Evolutionary conservation across 2,329 filamentous ascomycete genomes (phyloP).

Genomic region (Apiospora pterosperma): DNA sequence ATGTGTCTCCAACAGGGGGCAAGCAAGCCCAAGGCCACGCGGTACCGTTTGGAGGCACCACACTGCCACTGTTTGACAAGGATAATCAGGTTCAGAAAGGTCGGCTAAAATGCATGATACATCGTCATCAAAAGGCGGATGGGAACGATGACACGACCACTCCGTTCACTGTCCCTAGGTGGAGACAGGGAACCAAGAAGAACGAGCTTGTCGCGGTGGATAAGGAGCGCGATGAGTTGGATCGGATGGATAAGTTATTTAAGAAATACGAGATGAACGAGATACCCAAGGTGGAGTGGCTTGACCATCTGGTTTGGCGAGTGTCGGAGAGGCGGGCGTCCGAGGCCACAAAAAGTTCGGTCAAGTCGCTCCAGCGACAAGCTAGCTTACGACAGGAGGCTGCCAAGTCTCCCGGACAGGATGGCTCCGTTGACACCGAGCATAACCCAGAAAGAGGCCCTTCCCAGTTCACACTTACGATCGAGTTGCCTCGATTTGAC

Average conservation of each 20-base stretch:
- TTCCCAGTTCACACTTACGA: slow-evolving; percentile 74
- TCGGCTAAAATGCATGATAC: slow-evolving; percentile 83
- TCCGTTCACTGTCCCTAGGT: slow-evolving; percentile 61
- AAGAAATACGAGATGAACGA: slow-evolving; percentile 99
- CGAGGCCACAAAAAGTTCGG: slow-evolving; percentile 60
- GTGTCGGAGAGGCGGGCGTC: slow-evolving; percentile 76
- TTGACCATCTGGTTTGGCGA: slow-evolving; percentile 91
- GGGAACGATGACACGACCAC: slow-evolving; percentile 78
- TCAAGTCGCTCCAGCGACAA: slow-evolving; percentile 54
- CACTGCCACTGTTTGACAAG: slow-evolving; percentile 84
- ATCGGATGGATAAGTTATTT: slow-evolving; percentile 82
- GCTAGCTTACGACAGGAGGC: slow-evolving; percentile 28
- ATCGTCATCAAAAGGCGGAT: slow-evolving; percentile 80
- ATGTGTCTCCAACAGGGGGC: slow-evolving; percentile 77
- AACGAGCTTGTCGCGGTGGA: slow-evolving; percentile 52
- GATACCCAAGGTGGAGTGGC: slow-evolving; percentile 88
- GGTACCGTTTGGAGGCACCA: slow-evolving; percentile 91
- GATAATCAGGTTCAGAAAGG: slow-evolving; percentile 91
- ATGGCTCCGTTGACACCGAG: slow-evolving; percentile 25
- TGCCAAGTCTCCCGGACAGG: slow-evolving; percentile 13
- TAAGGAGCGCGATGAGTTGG: slow-evolving; percentile 77
- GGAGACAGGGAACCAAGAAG: slow-evolving; percentile 47
- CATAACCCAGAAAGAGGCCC: slow-evolving; percentile 33
- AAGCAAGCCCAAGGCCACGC: slow-evolving; percentile 69
- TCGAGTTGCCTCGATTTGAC: slow-evolving; percentile 92